Base-by-base conservation (phyloP, 2,329 filamentous ascomycete genomes). In the Aspergillus sclerotialis region DNA sequence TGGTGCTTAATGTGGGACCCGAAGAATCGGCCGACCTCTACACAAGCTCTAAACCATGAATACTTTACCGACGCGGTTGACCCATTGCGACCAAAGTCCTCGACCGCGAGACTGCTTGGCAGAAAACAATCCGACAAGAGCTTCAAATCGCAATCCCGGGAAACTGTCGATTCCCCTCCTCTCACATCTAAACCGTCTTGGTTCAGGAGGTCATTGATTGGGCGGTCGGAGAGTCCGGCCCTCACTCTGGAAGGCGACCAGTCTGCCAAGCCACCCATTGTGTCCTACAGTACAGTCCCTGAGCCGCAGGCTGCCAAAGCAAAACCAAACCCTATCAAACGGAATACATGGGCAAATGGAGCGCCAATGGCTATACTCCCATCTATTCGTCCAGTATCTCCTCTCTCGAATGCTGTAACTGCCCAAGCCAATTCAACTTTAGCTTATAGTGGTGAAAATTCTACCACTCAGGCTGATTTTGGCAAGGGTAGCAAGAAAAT, bases 1-100 rank as follows among this genome's bases (percentile, higher is more conserved):
- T 95, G 88, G 88, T 98, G 92, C 63, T 65, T 98, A 46, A 92
- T 96, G 84, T 98, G 92, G 92, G 92, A 98, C 61, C 92, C 92
- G 8, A 93, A 89, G 68, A 80, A 70, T 53, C 77, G 92, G 40
- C 92, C 92, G 28, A 96, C 89, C 4, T 95, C 90, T 2, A 80
- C 83, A 0, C 89, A 98, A 62, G 90, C 92, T n/a, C 68, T 98
- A 46, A 84, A 84, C 25, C 92, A 98, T 60, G 90, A 95, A 48
- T 98, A 93, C 63, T 98, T 98, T 52, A 63, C 74, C 21, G 92
- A 96, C 64, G 92, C 92, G 2, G 78, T 93, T 32, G 92, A 98
- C 59, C 92, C 92, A 10, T 67, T 95, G 35, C 73, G 89, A 36
- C 88, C 90, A n/a, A 94, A 89, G 68, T 93, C 88, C 1, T 89